Conservation (phyloP, 1,139 yeast species). For the Nakaseomyces bracarensis region DNA sequence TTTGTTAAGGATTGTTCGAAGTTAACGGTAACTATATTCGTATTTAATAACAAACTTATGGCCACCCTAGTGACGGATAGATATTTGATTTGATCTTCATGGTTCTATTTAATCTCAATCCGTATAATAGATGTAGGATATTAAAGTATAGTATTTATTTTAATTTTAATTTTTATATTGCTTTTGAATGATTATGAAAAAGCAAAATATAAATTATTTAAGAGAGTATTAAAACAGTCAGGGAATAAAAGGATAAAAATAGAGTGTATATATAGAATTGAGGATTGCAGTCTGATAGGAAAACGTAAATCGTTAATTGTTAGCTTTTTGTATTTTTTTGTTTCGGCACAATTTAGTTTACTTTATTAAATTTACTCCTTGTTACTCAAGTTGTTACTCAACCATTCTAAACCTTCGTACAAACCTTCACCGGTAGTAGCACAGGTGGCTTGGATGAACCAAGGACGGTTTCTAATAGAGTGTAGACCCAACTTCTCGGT, state of each 20-base stretch:
- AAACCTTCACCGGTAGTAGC: constrained; percentile 90
- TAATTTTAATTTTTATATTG: no score
- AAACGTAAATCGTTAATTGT: no score
- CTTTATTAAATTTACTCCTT: constrained; percentile 1
- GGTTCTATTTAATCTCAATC: no score
- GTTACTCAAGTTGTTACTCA: constrained; percentile 74
- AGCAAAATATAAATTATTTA: not conserved
- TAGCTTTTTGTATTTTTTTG: not conserved
- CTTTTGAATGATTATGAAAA: not conserved
- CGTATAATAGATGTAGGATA: no score
- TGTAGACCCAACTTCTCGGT: constrained; percentile 79
- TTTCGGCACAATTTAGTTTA: not conserved
- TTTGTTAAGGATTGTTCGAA: no score
- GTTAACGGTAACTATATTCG: no score
- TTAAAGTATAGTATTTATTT: no score
- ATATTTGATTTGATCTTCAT: no score
- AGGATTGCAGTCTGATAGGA: no score
- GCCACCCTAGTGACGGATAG: no score
- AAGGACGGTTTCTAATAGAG: constrained; percentile 78
- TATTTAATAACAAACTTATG: no score
- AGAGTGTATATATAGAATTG: not conserved
- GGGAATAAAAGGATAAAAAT: constrained; percentile 1
- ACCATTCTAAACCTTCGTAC: constrained; percentile 88
- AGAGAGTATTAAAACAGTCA: constrained; percentile 2
- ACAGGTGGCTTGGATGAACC: constrained; percentile 85